Base-by-base conservation (phyloP, 1,284 basidiomycete genomes). In the Pisolithus thermaeus region DNA sequence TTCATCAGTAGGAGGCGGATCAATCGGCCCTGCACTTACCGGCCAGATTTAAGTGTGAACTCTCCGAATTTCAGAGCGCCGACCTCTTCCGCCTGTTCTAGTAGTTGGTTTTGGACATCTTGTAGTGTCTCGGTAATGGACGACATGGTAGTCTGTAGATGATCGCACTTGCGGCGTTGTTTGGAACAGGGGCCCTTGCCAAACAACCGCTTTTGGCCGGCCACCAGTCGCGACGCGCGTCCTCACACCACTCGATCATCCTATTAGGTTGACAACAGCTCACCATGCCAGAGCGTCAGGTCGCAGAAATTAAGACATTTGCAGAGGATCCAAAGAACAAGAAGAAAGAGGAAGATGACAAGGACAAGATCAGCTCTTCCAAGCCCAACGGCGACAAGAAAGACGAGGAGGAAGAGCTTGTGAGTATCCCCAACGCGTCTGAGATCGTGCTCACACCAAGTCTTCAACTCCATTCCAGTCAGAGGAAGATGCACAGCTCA, bases 401-500 rank as follows among this genome's bases (percentile, higher is more conserved):
- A 67, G 81, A 77, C 44, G 86, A 91, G 57, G 86, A 83, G 47
- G 86, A 92, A 61, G 93, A 96, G 60, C 73, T 96, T 69, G 92
- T 93, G 64, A 59, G 87, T 77, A 49, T 38, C 40, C 50, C 51
- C 27, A 47, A 40, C 49, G 45, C 27, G 58, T 55, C 58, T 59
- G 60, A 52, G 49, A 42, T 50, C 8, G 32, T 30, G 28, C 30
- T 25, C 28, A 30, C 49, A 44, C 37, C 52, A 30, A 54, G 18
- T 41, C 30, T 14, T 32, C 14, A 48, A 40, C 50, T 52, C 0
- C 58, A 95, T 50, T 52, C 0, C 58, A 95, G 92, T 92, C 90
- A 20, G 97, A 99, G 66, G 96, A 99, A 70, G 97, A 99, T 68
- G 75, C 88, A 35, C 92, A 96, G 66, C 83, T 99, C 55, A 92